These are phyloP conservation scores for Phytophthora aleatoria DNA, from an alignment of 352 stramenopile species.

Conservation along the genomic window DNA sequence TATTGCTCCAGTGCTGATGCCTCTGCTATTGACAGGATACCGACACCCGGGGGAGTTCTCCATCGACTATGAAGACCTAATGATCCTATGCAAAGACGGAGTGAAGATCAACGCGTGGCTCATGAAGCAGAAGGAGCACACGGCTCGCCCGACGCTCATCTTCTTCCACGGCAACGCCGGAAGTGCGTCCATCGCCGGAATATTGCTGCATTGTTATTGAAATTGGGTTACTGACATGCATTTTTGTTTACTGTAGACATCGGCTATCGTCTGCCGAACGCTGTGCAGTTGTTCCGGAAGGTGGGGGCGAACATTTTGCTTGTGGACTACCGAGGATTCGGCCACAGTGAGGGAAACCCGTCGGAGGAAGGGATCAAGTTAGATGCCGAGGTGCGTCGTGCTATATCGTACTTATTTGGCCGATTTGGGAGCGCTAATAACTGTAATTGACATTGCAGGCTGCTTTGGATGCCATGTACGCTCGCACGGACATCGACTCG, in stretches of 20 bases:
- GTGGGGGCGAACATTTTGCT: constrained; percentile 91
- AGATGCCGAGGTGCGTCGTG: constrained; percentile 79
- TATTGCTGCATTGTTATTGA: neutral
- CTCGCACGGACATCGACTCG: constrained; percentile 81
- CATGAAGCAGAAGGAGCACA: constrained; percentile 81
- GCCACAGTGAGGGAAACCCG: constrained; percentile 87
- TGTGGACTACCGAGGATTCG: constrained; percentile 95
- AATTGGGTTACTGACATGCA: neutral
- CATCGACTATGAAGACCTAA: constrained; percentile 91
- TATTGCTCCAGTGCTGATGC: constrained; percentile 5
- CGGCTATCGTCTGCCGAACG: constrained; percentile 93
- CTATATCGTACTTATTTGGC: neutral
- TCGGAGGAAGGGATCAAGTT: constrained; percentile 91
- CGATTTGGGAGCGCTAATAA: constrained; percentile 1
- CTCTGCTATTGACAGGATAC: constrained; percentile 60
- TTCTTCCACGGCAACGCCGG: constrained; percentile 97
- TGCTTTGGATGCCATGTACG: constrained; percentile 77
- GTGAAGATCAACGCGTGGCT: constrained; percentile 93
- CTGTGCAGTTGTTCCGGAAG: constrained; percentile 88
- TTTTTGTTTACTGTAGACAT: constrained; percentile 71
- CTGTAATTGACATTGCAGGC: constrained; percentile 42
- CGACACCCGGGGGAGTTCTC: constrained; percentile 84
- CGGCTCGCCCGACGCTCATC: constrained; percentile 83
- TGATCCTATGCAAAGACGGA: constrained; percentile 84
- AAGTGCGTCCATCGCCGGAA: constrained; percentile 46